A percentile compares a stretch with the other conserved stretches of the same genome.
phyloP scores from a whole-genome alignment of 2,329 filamentous ascomycete species.

The Eutypella sp. region DNA sequence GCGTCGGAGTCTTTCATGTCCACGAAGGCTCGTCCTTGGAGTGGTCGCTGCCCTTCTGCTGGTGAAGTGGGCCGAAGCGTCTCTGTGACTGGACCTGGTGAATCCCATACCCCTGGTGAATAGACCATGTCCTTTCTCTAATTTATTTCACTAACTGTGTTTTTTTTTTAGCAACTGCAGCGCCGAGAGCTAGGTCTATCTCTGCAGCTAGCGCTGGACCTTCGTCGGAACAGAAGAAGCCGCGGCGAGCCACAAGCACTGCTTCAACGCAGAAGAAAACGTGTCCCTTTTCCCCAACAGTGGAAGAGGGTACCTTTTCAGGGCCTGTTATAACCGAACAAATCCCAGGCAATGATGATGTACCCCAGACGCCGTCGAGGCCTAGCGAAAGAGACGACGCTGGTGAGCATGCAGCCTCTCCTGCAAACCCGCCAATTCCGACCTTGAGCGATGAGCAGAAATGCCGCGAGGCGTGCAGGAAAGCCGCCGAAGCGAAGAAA shows the following conservation, averaged over 20 bases:
- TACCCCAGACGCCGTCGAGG: neutral
- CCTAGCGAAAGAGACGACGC: neutral
- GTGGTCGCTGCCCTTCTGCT: conserved; percentile 13
- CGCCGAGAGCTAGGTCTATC: conserved; percentile 1
- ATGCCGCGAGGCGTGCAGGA: neutral
- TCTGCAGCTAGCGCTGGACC: conserved; percentile 4
- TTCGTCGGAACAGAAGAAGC: conserved; percentile 9
- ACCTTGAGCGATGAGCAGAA: neutral
- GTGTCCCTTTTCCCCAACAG: conserved; percentile 23
- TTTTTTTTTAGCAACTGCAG: conserved; percentile 10
- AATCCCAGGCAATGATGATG: neutral
- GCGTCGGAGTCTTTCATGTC: conserved; percentile 36
- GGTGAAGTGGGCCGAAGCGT: conserved; percentile 16
- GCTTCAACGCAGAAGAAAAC: conserved; percentile 9
- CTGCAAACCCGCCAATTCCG: neutral
- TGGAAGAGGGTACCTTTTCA: conserved; percentile 21
- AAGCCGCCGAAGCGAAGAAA: neutral
- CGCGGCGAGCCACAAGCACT: conserved; percentile 13
- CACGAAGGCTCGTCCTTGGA: conserved; percentile 33
- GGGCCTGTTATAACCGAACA: neutral
- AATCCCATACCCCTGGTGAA: conserved; percentile 26
- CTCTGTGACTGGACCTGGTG: conserved; percentile 34
- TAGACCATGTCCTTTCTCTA: neutral
- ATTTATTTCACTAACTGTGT: no score
- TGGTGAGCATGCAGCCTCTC: neutral